Evolutionary conservation across 2,329 filamentous ascomycete genomes (phyloP), one percentile per base, ranked within the genome.

Genomic region (Elsinoe australis): DNA sequence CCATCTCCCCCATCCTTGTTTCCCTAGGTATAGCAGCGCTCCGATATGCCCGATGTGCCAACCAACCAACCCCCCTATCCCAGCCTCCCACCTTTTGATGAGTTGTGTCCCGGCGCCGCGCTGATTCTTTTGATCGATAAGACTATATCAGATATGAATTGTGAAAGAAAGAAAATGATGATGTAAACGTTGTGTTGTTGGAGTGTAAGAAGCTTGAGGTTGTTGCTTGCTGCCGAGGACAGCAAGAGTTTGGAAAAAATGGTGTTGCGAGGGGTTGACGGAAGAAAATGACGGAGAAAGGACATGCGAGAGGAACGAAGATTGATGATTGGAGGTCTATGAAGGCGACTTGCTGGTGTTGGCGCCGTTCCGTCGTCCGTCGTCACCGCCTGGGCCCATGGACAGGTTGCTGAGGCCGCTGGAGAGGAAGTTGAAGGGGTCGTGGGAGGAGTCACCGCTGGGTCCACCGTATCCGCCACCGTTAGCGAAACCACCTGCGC

Each of bases 351-450:
- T 54, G 50, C 31, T 51, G 8, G 50, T 44, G 47, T 48, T 49
- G 34, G 50, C 38, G 29, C 63, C 65, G 50, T 71, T 71, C 56
- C 70, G 69, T 45, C 69, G 66, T 33, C 61, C 57, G 46, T 59
- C 56, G 45, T 71, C 68, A 33, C 72, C 82, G 61, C 80, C 79
- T n/a, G n/a, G 26, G 18, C 45, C 45, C 56, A 92, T 84, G 29
- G 80, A 80, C 46, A 92, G 74, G 42, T 79, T 78, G 49, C 80
- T 78, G 51, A 92, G 85, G 34, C 83, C 82, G 22, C 77, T 76
- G 22, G 82, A 85, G 45, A 92, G 74, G 70, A 90, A 90, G 12
- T 83, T 82, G 65, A 90, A 89, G 8, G 85, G 84, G 58, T 89
- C 85, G 56, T 73, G 82, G 60, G 85, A n/a, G n/a, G n/a, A 82